phyloP scores from a whole-genome alignment of 176 grass and related monocot genomes.

The Cenchrus purpureus region DNA sequence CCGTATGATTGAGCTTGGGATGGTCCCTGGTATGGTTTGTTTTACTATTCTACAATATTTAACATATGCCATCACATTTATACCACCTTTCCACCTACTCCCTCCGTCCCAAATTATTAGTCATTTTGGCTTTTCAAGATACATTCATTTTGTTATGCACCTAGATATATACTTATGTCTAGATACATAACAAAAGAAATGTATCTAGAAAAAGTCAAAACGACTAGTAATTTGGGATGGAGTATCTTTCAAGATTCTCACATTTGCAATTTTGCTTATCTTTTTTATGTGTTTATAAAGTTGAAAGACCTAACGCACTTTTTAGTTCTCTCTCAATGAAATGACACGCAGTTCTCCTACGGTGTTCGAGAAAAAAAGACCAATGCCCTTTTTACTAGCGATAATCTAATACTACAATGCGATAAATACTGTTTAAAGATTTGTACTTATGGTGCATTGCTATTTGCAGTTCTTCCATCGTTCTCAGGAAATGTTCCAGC shows the following conservation, averaged over 20 bases:
- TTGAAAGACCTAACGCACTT: too few relatives aligned
- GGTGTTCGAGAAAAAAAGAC: not conserved
- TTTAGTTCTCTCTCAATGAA: too few relatives aligned
- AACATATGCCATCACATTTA: not conserved
- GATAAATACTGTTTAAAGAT: slow-evolving; percentile 9
- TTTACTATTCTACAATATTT: slow-evolving; percentile 29
- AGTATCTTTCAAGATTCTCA: slow-evolving; percentile 12
- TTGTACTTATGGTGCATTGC: slow-evolving; percentile 40
- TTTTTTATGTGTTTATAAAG: not conserved
- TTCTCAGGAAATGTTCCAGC: slow-evolving; percentile 97
- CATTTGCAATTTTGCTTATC: not conserved
- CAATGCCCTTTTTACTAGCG: slow-evolving; percentile 23
- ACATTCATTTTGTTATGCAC: too few relatives aligned
- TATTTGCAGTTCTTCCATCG: slow-evolving; percentile 84
- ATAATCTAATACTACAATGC: slow-evolving; percentile 27
- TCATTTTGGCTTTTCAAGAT: too few relatives aligned
- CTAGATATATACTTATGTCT: too few relatives aligned
- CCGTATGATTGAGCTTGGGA: slow-evolving; percentile 90
- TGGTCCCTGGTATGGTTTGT: slow-evolving; percentile 76
- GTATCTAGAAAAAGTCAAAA: too few relatives aligned
- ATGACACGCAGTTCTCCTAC: too few relatives aligned
- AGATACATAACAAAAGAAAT: too few relatives aligned
- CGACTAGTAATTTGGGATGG: too few relatives aligned
- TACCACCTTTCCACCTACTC: slow-evolving; percentile 3
- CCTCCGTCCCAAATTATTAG: too few relatives aligned